phyloP scores from a whole-genome alignment of 805 yeast genomes.

The Ogataea ramenticola region DNA sequence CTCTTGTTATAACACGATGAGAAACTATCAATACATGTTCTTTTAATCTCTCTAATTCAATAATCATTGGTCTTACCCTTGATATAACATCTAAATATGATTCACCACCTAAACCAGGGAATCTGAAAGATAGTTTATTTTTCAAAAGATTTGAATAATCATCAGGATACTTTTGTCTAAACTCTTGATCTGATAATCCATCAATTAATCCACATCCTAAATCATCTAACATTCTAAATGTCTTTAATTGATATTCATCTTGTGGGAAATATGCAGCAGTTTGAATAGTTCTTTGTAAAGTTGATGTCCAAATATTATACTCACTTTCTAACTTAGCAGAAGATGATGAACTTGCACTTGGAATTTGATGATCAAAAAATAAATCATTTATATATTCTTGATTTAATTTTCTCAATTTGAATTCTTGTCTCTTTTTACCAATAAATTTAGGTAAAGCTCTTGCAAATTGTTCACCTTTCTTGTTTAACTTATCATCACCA shows the following conservation, averaged over 20 bases:
- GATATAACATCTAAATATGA: slow-evolving; percentile 30
- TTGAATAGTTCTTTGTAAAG: slow-evolving; percentile 23
- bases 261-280: slow-evolving; percentile 25
- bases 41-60: slow-evolving; percentile 27
- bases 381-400: slow-evolving; percentile 26
- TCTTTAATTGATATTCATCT: slow-evolving; percentile 21
- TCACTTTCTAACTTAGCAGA: slow-evolving; percentile 12
- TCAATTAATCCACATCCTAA: slow-evolving; percentile 28
- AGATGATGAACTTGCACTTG: not conserved
- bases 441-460: slow-evolving; percentile 28
- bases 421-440: slow-evolving; percentile 26
- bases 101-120: slow-evolving; percentile 32
- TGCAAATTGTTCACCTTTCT: slow-evolving; percentile 25
- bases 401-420: slow-evolving; percentile 25
- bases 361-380: slow-evolving; percentile 9
- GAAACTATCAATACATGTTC: slow-evolving; percentile 28
- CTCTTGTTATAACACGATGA: slow-evolving; percentile 28
- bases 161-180: slow-evolving; percentile 16
- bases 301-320: slow-evolving; percentile 29
- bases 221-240: slow-evolving; percentile 28
- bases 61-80: slow-evolving; percentile 27
- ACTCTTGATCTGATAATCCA: slow-evolving; percentile 23
- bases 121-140: slow-evolving; percentile 26
- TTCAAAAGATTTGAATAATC: slow-evolving; percentile 23
- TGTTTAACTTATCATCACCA: slow-evolving; percentile 25